These are phyloP conservation scores for Penicillium sumatraense DNA, from an alignment of 2,329 filamentous ascomycete genomes.

Conservation along the genomic window DNA sequence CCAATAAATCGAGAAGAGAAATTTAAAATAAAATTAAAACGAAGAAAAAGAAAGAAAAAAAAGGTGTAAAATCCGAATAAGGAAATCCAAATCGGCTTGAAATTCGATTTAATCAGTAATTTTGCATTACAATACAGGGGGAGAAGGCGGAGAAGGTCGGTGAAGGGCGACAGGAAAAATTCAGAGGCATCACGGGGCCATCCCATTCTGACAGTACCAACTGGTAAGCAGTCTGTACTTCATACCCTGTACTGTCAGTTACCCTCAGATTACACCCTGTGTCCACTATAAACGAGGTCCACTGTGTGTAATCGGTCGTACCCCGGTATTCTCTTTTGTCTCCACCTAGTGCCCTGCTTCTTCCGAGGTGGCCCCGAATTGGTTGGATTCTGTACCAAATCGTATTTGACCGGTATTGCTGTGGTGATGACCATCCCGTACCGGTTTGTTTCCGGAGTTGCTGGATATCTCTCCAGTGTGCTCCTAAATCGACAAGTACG, in stretches of 20 bases:
- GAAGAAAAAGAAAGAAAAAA: conserved; percentile 15
- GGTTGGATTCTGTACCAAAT: neutral
- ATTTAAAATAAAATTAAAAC: conserved; percentile 13
- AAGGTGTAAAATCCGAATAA: too few relatives aligned
- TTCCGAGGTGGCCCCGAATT: conserved; percentile 31
- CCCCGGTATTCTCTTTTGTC: conserved; percentile 18
- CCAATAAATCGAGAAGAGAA: conserved; percentile 20
- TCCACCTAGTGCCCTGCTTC: neutral
- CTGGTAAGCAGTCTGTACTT: too few relatives aligned
- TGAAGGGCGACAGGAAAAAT: conserved; percentile 21
- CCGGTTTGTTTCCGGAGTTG: conserved; percentile 33
- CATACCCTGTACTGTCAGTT: too few relatives aligned
- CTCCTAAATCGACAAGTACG: too few relatives aligned
- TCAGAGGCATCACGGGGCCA: conserved; percentile 31
- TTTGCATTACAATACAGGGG: conserved; percentile 1
- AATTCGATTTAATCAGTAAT: conserved; percentile 13
- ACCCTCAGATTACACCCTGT: too few relatives aligned
- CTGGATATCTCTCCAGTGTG: too few relatives aligned
- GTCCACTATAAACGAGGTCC: too few relatives aligned
- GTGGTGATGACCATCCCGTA: conserved; percentile 24
- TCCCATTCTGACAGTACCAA: neutral
- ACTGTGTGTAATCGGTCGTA: conserved; percentile 9
- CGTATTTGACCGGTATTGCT: neutral
- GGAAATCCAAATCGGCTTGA: too few relatives aligned
- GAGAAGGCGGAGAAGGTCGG: conserved; percentile 16